Conservation (phyloP, 495 filamentous ascomycete species). For the Durotheca rogersii region DNA sequence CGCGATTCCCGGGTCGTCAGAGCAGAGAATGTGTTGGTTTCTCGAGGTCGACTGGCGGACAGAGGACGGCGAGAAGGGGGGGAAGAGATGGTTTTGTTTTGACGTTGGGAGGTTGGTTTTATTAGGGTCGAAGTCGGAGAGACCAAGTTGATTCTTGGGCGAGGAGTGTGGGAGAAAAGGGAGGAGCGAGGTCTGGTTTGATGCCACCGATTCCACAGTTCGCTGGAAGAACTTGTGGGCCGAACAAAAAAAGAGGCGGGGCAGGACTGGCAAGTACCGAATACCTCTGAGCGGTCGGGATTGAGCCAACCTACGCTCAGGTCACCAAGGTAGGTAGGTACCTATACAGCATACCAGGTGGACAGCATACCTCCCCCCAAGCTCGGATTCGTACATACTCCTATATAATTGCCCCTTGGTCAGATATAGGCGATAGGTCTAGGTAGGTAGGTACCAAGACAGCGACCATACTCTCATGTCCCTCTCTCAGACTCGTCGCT, state of each 20-base stretch:
- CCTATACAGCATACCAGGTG: conserved; percentile 13
- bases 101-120: conserved; percentile 54
- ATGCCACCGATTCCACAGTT: conserved; percentile 33
- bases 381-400: no score
- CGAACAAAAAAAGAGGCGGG: conserved; percentile 38
- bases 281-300: conserved; percentile 9
- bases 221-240: conserved; percentile 37
- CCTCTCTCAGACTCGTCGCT: no score
- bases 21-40: conserved; percentile 39
- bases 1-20: conserved; percentile 49
- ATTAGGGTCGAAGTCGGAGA: conserved; percentile 49
- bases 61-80: conserved; percentile 40
- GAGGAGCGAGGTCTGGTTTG: conserved; percentile 35
- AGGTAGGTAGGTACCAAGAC: not conserved
- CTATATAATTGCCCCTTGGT: no score
- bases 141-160: conserved; percentile 27
- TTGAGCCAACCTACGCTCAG: not conserved
- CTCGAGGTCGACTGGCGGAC: conserved; percentile 40
- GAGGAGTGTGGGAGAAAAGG: conserved; percentile 33
- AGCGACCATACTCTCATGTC: no score
- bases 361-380: no score
- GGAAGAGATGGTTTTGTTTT: conserved; percentile 49
- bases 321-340: conserved; percentile 9
- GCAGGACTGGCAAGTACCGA: conserved; percentile 26
- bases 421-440: no score